These are phyloP conservation scores for Xylariaceae sp. DNA, from an alignment of 2,329 filamentous ascomycete genomes.

Conservation along the genomic window DNA sequence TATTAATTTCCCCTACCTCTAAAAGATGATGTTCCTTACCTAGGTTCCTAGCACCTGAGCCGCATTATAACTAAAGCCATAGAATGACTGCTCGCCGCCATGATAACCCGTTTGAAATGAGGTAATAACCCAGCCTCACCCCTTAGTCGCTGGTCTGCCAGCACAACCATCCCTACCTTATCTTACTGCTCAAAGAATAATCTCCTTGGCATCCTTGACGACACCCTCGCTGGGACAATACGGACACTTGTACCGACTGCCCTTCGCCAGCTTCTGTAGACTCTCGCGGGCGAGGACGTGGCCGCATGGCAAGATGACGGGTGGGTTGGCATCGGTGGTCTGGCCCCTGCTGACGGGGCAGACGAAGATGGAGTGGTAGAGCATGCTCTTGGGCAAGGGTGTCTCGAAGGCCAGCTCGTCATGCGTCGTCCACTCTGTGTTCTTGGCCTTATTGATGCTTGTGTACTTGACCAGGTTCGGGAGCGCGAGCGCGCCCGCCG, in stretches of 20 bases:
- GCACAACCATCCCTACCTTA: background rate
- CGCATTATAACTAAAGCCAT: no score
- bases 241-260: slow-evolving; percentile 87
- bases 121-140: no score
- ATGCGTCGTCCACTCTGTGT: slow-evolving; percentile 92
- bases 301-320: slow-evolving; percentile 95
- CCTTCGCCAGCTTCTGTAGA: slow-evolving; percentile 79
- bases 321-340: slow-evolving; percentile 88
- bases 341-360: slow-evolving; percentile 98
- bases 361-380: slow-evolving; percentile 96
- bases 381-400: slow-evolving; percentile 63
- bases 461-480: slow-evolving; percentile 89
- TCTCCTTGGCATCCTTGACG: slow-evolving; percentile 75
- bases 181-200: slow-evolving; percentile 62
- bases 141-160: no score
- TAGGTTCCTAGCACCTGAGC: background rate
- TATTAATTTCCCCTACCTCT: background rate
- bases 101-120: no score
- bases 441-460: slow-evolving; percentile 83
- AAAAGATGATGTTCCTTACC: background rate
- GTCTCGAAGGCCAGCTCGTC: slow-evolving; percentile 86
- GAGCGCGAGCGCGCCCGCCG: slow-evolving; percentile 89
- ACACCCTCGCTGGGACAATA: slow-evolving; percentile 90
- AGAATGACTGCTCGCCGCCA: no score
- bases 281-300: slow-evolving; percentile 92